A percentile compares a stretch with the other conserved stretches of the same genome.
Evolutionary conservation across 2,329 filamentous ascomycete species (phyloP).

Genomic region (Ascochyta rabiei): DNA sequence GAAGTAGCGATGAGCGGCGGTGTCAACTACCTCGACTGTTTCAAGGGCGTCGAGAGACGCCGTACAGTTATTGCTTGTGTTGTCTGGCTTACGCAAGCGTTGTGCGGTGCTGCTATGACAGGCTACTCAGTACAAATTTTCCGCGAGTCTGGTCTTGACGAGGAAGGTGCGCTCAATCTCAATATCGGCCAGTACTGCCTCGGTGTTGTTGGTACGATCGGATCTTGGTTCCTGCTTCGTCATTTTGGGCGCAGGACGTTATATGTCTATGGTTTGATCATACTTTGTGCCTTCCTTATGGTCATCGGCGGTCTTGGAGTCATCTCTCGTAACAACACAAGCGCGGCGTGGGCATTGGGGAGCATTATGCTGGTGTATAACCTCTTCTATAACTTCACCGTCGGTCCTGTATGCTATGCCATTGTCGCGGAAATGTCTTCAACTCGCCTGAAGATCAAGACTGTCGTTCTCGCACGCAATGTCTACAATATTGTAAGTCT

Average conservation of each 20-base stretch:
- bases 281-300: slow-evolving; percentile 34
- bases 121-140: slow-evolving; percentile 34
- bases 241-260: slow-evolving; percentile 35
- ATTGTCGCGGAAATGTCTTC: slow-evolving; percentile 84
- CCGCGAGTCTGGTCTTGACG: slow-evolving; percentile 11
- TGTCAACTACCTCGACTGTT: slow-evolving; percentile 58
- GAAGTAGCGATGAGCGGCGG: slow-evolving; percentile 53
- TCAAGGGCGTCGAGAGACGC: slow-evolving; percentile 59
- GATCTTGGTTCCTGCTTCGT: slow-evolving; percentile 73
- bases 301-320: slow-evolving; percentile 78
- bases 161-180: slow-evolving; percentile 11
- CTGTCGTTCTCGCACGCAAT: slow-evolving; percentile 80
- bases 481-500: slow-evolving; percentile 65
- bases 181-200: slow-evolving; percentile 17
- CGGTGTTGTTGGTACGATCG: slow-evolving; percentile 19
- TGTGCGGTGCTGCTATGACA: slow-evolving; percentile 52
- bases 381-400: slow-evolving; percentile 79
- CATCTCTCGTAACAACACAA: slow-evolving; percentile 54
- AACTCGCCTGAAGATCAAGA: slow-evolving; percentile 84
- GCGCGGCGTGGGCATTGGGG: slow-evolving; percentile 51
- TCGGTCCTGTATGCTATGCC: slow-evolving; percentile 88
- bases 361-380: slow-evolving; percentile 48
- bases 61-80: slow-evolving; percentile 60
- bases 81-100: slow-evolving; percentile 63
- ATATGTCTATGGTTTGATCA: slow-evolving; percentile 7